Evolutionary conservation across 176 grass and related monocot species (phyloP), one percentile per base, ranked within the genome.

Genomic region (Juncus inflexus): DNA sequence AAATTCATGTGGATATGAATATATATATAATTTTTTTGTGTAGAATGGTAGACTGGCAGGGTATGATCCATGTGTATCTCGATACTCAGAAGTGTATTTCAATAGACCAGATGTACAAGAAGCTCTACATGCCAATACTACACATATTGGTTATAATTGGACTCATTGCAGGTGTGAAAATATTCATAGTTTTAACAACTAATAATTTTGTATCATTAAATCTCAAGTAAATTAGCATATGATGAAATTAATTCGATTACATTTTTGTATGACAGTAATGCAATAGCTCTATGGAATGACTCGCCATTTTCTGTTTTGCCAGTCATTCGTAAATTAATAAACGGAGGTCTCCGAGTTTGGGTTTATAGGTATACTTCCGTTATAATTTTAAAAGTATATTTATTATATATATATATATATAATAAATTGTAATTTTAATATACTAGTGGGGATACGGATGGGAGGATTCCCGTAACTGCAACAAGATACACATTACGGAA

Each of bases 121-220:
- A 66, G 88, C 94, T 39, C 59, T 99, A 74, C 94, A 99, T 76
- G 85, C 94, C 0, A 99, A 99, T 79, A 76, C 83, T 36, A 99
- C 94, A 36, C 81, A 74, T 12, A 80, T 99, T 14, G 69, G 73
- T 41, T 92, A 92, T 58, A 84, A 80, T 69, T 99, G 94, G 94
- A 90, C 85, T 28, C 89, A 82, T 37, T 99, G 94, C 91, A 96
- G 87, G 91, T 90, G 52, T 40, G 14, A 52, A 62, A 14, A 47
- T 47, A 47, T 47, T 47, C 19, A 47, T 47, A 47, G 43, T 47
- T 47, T 47, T 47, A 47, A 28, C 19, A 28, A 28, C 19, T 28
- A 28, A 28, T 28, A 28, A 28, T 28, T 28, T 28, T 28, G 19
- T 28, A 28, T 28, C 19, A 28, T 28, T 28, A 28, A 28, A 28